Percentiles rank a stretch among this genome's conserved stretches.
These are phyloP conservation scores for Clavispora santaluciae DNA, from an alignment of 805 yeast genomes.

Conservation along the genomic window DNA sequence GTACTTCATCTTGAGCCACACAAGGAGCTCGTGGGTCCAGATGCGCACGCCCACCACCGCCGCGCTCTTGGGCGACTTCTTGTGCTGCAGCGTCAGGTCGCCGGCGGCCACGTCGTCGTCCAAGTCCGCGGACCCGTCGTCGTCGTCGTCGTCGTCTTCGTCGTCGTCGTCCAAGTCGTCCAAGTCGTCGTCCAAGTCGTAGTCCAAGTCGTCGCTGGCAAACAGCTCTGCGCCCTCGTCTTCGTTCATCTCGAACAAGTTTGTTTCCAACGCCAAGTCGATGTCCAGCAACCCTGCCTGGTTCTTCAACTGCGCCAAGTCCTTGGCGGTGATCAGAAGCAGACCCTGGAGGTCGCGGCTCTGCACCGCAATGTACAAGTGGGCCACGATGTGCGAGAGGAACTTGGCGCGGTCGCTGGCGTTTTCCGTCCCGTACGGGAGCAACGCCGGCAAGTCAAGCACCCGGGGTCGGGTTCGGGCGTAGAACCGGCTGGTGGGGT, in stretches of 20 bases:
- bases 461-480: constrained; percentile 39
- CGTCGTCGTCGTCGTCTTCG: constrained; percentile 38
- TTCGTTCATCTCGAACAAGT: constrained; percentile 35
- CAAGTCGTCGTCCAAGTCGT: constrained; percentile 28
- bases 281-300: constrained; percentile 29
- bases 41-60: constrained; percentile 70
- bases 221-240: constrained; percentile 24
- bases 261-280: constrained; percentile 52
- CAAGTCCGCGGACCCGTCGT: constrained; percentile 27
- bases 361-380: constrained; percentile 70
- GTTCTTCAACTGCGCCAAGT: constrained; percentile 45
- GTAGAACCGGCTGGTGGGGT: constrained; percentile 34
- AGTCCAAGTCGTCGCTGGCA: constrained; percentile 18
- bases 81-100: constrained; percentile 47
- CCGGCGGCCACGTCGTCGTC: constrained; percentile 30
- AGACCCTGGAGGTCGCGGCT: constrained; percentile 72
- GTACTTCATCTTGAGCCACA: constrained; percentile 73
- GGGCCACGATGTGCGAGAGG: constrained; percentile 72
- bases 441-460: constrained; percentile 35
- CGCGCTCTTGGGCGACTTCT: constrained; percentile 60
- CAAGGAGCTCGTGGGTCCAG: constrained; percentile 83
- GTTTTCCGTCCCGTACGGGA: constrained; percentile 75
- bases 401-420: constrained; percentile 67
- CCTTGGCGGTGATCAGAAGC: constrained; percentile 62
- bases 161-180: constrained; percentile 39